Conservation (phyloP, 176 grass and related monocot species). For the Ensete ventricosum region DNA sequence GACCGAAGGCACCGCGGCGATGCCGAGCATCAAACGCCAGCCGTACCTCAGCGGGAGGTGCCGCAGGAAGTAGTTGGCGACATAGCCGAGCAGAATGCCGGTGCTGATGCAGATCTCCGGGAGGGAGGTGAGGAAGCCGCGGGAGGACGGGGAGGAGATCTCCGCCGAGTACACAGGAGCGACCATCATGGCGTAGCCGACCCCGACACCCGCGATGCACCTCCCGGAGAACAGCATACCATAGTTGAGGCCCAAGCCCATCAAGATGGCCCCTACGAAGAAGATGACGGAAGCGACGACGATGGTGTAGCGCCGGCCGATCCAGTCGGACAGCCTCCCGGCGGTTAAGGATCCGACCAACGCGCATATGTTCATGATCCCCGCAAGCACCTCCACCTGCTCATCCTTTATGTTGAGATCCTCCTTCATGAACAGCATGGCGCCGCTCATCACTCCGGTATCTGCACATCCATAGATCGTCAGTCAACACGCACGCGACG, state of each 20-base stretch:
- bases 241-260: constrained; percentile 11
- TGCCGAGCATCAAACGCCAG: constrained; percentile 10
- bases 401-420: constrained; percentile 12
- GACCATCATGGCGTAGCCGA: constrained; percentile 17
- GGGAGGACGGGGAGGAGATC: constrained; percentile 2
- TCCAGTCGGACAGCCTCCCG: constrained; percentile 16
- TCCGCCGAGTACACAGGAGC: constrained; percentile 15
- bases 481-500: too few species aligned
- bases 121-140: constrained; percentile 19
- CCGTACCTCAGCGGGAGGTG: neutral
- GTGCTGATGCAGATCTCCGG: constrained; percentile 16
- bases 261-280: constrained; percentile 4
- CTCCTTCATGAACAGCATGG: constrained; percentile 13
- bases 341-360: constrained; percentile 13
- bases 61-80: constrained; percentile 12
- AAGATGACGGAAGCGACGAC: constrained; percentile 14
- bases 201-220: constrained; percentile 13
- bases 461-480: neutral
- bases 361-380: constrained; percentile 16
- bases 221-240: constrained; percentile 14
- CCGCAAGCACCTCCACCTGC: constrained; percentile 4
- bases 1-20: constrained; percentile 13
- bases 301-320: constrained; percentile 21
- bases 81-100: constrained; percentile 15
- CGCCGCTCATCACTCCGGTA: constrained; percentile 20